phyloP scores from a whole-genome alignment of 176 grass and related monocot genomes.

The Canna indica region DNA sequence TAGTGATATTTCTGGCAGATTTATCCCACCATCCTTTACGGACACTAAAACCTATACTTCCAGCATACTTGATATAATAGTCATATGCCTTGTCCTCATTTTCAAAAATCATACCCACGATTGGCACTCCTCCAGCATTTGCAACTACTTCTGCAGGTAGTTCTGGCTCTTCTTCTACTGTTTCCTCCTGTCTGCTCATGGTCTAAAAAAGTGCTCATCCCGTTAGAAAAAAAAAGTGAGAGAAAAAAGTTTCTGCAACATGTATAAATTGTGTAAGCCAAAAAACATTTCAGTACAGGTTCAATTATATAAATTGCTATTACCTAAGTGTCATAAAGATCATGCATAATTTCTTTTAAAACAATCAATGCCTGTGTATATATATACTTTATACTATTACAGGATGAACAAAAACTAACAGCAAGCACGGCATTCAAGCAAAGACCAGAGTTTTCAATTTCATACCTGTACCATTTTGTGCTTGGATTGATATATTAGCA shows the following conservation, averaged over 20 bases:
- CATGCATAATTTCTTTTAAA: background rate
- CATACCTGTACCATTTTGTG: no score
- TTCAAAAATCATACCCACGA: constrained; percentile 83
- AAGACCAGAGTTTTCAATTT: no score
- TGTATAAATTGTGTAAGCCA: background rate
- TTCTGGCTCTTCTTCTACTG: constrained; percentile 48
- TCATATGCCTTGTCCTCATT: constrained; percentile 76
- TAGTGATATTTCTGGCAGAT: constrained; percentile 60
- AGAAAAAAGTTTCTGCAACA: background rate
- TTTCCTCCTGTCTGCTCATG: constrained; percentile 44
- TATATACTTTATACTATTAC: background rate
- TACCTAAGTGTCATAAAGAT: background rate
- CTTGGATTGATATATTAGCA: no score
- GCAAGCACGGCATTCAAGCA: background rate
- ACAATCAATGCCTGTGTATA: background rate
- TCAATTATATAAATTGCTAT: background rate
- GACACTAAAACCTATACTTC: constrained; percentile 69
- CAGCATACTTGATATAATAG: constrained; percentile 80
- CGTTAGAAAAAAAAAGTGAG: constrained; percentile 1
- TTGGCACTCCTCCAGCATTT: constrained; percentile 65
- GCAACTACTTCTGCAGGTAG: constrained; percentile 57
- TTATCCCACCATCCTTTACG: constrained; percentile 81
- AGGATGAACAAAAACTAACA: no score
- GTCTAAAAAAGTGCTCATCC: constrained; percentile 31
- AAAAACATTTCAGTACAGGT: background rate